phyloP scores from a whole-genome alignment of 2,329 filamentous ascomycete genomes.

The Onygenales sp. region DNA sequence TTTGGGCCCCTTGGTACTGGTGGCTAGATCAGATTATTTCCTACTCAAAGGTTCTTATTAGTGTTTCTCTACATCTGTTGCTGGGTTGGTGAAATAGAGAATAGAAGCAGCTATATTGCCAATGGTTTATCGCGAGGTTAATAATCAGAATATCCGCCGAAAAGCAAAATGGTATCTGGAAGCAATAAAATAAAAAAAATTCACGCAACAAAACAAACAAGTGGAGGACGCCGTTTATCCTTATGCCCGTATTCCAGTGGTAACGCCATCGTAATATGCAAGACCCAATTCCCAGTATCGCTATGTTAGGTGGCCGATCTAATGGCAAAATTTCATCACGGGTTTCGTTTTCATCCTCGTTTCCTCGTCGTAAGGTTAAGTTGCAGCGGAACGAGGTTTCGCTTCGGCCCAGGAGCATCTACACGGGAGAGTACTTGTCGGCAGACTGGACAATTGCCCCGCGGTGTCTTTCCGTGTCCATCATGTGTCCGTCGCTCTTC shows the following conservation, averaged over 20 bases:
- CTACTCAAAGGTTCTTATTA: no score
- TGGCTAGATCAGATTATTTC: no score
- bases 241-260: not conserved
- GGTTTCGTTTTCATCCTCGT: slow-evolving; percentile 2
- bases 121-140: no score
- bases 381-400: slow-evolving; percentile 30
- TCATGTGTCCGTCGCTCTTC: slow-evolving; percentile 39
- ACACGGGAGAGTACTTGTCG: slow-evolving; percentile 30
- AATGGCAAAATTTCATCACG: not conserved
- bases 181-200: not conserved
- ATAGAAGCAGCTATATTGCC: no score
- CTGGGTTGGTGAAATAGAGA: no score
- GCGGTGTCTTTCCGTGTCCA: slow-evolving; percentile 19
- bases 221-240: not conserved
- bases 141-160: not conserved
- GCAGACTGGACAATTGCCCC: slow-evolving; percentile 37
- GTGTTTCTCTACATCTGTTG: no score
- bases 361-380: slow-evolving; percentile 27
- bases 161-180: not conserved
- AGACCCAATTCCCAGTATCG: not conserved
- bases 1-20: no score
- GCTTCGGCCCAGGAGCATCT: slow-evolving; percentile 24
- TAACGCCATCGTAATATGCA: slow-evolving; percentile 1
- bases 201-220: not conserved
- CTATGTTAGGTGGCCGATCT: not conserved